phyloP scores from a whole-genome alignment of 2,329 filamentous ascomycete species.

The Neofusicoccum ribis region DNA sequence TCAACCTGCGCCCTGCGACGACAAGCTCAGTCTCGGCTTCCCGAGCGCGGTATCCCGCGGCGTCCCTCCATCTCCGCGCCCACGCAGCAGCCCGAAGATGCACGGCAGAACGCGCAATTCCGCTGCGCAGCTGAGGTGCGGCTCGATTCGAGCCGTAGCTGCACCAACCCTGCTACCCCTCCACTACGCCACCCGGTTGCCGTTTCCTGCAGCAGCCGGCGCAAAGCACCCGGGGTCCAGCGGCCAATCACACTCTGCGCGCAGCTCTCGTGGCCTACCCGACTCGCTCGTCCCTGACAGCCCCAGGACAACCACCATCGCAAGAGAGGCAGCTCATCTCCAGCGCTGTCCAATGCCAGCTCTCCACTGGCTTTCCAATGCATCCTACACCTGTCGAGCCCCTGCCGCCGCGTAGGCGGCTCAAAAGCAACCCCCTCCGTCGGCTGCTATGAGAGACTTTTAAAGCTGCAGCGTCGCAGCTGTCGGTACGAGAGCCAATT shows the following conservation, averaged over 20 bases:
- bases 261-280: not conserved
- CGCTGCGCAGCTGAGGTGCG: not conserved
- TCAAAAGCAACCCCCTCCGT: not conserved
- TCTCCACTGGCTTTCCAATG: not conserved
- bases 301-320: not conserved
- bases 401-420: not conserved
- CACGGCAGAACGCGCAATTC: not conserved
- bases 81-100: not conserved
- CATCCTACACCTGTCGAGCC: not conserved
- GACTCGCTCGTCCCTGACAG: not conserved
- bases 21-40: not conserved
- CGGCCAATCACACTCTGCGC: not conserved
- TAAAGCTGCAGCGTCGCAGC: not conserved
- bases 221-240: not conserved
- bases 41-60: not conserved
- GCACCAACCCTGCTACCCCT: not conserved
- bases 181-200: not conserved
- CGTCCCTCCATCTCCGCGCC: not conserved
- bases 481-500: not conserved
- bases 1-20: not conserved
- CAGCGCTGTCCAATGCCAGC: not conserved
- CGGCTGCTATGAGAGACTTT: not conserved
- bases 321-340: constrained; percentile 7
- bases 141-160: not conserved
- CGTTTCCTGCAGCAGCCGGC: not conserved